Percentiles rank a stretch among this genome's conserved stretches.
Evolutionary conservation across 2,329 filamentous ascomycete genomes (phyloP).

Genomic region (Sporothrix humicola): DNA sequence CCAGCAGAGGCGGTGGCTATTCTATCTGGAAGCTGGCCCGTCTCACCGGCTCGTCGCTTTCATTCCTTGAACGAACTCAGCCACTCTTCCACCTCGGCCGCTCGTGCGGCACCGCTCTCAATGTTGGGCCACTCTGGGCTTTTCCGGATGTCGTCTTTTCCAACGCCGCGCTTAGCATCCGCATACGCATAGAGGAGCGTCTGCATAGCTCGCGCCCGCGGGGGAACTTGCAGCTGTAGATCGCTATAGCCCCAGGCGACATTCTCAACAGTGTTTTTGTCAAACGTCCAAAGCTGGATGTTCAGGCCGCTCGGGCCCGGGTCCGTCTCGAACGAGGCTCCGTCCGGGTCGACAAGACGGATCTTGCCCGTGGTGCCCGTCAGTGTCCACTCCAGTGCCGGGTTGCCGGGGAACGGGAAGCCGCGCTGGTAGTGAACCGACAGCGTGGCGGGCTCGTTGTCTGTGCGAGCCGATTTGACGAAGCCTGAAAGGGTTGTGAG

Average conservation of each 20-base stretch:
- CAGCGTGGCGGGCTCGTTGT: constrained; percentile 42
- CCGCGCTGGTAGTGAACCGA: constrained; percentile 55
- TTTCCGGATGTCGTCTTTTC: constrained; percentile 9
- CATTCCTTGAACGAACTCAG: not conserved
- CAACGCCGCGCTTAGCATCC: constrained; percentile 19
- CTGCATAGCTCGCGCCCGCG: constrained; percentile 13
- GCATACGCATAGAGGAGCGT: constrained; percentile 23
- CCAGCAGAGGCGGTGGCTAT: too few species aligned
- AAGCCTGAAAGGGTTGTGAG: not conserved
- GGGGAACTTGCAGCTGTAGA: not conserved
- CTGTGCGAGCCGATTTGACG: constrained; percentile 40
- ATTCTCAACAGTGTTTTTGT: not conserved
- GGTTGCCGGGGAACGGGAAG: constrained; percentile 51
- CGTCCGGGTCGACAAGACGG: not conserved
- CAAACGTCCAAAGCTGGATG: constrained; percentile 9
- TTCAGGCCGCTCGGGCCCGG: not conserved
- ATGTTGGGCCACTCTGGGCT: not conserved
- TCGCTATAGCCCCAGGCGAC: not conserved
- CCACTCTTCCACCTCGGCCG: constrained; percentile 14
- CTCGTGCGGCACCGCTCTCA: not conserved
- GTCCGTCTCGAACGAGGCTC: not conserved
- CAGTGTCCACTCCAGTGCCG: not conserved
- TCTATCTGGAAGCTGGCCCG: too few species aligned
- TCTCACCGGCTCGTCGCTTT: not conserved
- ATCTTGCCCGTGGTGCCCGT: constrained; percentile 13